phyloP scores from a whole-genome alignment of 495 filamentous ascomycete genomes.

The Penicillium flavigenum region DNA sequence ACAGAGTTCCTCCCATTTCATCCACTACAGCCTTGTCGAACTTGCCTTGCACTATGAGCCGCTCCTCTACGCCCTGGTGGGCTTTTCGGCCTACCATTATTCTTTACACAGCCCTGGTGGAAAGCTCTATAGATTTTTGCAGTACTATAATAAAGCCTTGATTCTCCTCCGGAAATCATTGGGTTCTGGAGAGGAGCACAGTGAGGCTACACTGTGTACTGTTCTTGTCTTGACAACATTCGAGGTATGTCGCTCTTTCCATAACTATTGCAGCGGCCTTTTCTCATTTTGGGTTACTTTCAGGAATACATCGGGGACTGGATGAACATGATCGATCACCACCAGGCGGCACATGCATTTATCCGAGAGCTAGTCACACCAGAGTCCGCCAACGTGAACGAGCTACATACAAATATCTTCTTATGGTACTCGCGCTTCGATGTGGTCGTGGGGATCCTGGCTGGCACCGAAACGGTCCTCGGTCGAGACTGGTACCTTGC shows the following conservation, averaged over 20 bases:
- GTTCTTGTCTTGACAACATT: constrained; percentile 91
- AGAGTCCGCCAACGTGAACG: constrained; percentile 67
- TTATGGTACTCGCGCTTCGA: constrained; percentile 91
- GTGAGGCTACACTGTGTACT: constrained; percentile 74
- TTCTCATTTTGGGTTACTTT: neutral
- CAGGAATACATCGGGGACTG: constrained; percentile 95
- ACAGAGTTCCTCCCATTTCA: constrained; percentile 64
- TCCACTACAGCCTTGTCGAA: constrained; percentile 67
- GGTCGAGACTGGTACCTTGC: constrained; percentile 77
- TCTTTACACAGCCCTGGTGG: constrained; percentile 66
- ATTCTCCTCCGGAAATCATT: constrained; percentile 70
- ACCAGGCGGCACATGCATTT: constrained; percentile 82
- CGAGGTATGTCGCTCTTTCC: constrained; percentile 60
- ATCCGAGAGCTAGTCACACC: constrained; percentile 76
- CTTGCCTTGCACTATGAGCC: constrained; percentile 76
- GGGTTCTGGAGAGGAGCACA: constrained; percentile 65
- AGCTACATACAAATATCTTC: constrained; percentile 68
- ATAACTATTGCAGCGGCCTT: constrained; percentile 6
- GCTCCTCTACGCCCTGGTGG: constrained; percentile 84
- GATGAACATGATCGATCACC: constrained; percentile 87
- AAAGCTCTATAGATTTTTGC: constrained; percentile 75
- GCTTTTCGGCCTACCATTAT: constrained; percentile 85
- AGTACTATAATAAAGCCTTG: constrained; percentile 88
- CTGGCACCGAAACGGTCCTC: constrained; percentile 71
- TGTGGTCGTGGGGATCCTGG: constrained; percentile 77